phyloP scores from a whole-genome alignment of 805 yeast genomes.

The Candida dendrica region DNA sequence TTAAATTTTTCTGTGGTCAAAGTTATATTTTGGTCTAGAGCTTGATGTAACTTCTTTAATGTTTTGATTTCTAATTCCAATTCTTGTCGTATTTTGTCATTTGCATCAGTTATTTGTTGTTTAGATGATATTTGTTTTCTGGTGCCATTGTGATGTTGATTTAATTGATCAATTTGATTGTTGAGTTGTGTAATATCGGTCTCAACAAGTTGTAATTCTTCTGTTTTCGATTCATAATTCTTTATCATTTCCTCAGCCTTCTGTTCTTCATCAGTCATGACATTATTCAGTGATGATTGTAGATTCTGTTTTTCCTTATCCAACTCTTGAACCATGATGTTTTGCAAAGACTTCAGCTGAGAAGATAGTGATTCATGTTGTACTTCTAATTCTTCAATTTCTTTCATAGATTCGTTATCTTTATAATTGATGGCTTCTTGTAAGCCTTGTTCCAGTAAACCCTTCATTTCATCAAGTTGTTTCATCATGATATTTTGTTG shows the following conservation, averaged over 20 bases:
- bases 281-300: conserved; percentile 11
- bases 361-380: conserved; percentile 5
- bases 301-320: conserved; percentile 4
- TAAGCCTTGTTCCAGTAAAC: conserved; percentile 19
- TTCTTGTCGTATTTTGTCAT: conserved; percentile 4
- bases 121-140: conserved; percentile 15
- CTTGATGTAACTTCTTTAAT: conserved; percentile 15
- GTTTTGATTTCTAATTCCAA: conserved; percentile 17
- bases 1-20: conserved; percentile 17
- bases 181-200: conserved; percentile 8
- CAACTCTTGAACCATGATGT: neutral
- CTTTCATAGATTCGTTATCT: conserved; percentile 17
- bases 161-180: conserved; percentile 6
- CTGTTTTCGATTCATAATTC: conserved; percentile 20
- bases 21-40: conserved; percentile 14
- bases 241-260: conserved; percentile 23
- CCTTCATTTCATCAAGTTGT: conserved; percentile 28
- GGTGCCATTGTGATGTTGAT: conserved; percentile 12
- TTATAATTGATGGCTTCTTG: conserved; percentile 19
- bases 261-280: conserved; percentile 18
- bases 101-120: conserved; percentile 7
- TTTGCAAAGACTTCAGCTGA: conserved; percentile 1
- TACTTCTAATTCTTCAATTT: conserved; percentile 14
- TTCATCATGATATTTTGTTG: conserved; percentile 19
- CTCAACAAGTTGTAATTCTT: conserved; percentile 15